phyloP scores from a whole-genome alignment of 257 asterid genomes.

The Cruciata laevipes region DNA sequence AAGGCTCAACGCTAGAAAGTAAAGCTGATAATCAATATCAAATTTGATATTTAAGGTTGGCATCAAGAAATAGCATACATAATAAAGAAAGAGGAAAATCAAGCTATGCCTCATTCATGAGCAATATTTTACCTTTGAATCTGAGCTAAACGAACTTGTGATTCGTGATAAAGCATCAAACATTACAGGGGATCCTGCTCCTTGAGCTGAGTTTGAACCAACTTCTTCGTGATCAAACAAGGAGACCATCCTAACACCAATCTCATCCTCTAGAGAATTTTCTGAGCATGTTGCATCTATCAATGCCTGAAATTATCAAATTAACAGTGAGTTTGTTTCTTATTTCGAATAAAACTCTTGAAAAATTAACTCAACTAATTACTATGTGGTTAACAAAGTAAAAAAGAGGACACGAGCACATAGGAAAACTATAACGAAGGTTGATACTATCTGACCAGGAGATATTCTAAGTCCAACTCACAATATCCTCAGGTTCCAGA shows the following conservation, averaged over 20 bases:
- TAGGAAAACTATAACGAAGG: background rate
- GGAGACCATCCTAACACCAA: slow-evolving; percentile 87
- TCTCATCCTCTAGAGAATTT: slow-evolving; percentile 67
- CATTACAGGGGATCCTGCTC: slow-evolving; percentile 95
- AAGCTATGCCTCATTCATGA: background rate
- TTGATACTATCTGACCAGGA: background rate
- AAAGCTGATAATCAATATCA: background rate
- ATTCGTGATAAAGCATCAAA: slow-evolving; percentile 83
- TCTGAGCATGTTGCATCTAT: slow-evolving; percentile 68
- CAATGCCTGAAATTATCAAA: slow-evolving; percentile 64
- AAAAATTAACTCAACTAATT: background rate
- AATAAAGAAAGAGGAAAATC: background rate
- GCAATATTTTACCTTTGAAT: slow-evolving; percentile 48
- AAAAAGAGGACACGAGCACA: background rate
- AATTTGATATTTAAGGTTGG: background rate
- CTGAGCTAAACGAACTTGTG: slow-evolving; percentile 64
- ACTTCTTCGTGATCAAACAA: slow-evolving; percentile 95
- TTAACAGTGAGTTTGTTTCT: background rate
- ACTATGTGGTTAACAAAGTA: background rate
- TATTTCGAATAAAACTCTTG: background rate
- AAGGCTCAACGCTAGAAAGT: background rate
- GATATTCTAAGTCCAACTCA: background rate
- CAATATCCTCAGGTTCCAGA: background rate
- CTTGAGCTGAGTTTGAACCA: slow-evolving; percentile 95
- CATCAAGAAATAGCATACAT: background rate